Base-by-base conservation (phyloP, 2,329 filamentous ascomycete genomes). In the Atkinsonella hypoxylon region DNA sequence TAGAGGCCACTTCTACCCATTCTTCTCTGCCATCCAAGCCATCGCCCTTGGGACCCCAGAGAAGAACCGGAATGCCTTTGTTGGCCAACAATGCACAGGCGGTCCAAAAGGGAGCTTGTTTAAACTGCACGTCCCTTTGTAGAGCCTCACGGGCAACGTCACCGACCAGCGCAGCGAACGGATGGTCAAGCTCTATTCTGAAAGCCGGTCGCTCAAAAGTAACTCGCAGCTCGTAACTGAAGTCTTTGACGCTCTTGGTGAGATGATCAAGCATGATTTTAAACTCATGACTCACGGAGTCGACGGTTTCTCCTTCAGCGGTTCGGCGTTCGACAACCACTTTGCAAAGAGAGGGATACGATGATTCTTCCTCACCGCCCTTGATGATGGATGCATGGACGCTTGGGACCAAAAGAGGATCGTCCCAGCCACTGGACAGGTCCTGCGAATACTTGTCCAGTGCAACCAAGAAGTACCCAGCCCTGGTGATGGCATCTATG, bases 361-460 rank as follows among this genome's bases (percentile, higher is more conserved):
- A 76, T 0, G 75, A 75, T 0, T 65, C 62, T 47, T 78, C 76
- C 49, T 78, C 72, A 0, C 75, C 74, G 1, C 76, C 75, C 12
- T 64, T 65, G 42, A 78, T 72, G 6, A 73, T 53, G 0, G 71
- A 71, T 4, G 71, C 73, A 45, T 78, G 76, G 3, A 76, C 59
- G 2, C 66, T 70, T 5, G 66, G 68, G 9, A 59, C 73, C 2
- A 70, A 53, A 0, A 57, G 55, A 0, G 57, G 51, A 17, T 72
- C 64, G 4, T 63, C 57, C 0, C 64, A 59, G 0, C 56, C 51
- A 5, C 54, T 50, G 11, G 46, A 50, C 1, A 77, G 57, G 5
- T 54, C 48, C n/a, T 63, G 53, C 1, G 66, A 64, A 50, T 75
- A 70, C 20, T 64, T 57, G 46, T 75, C 69, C 10, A 78, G 58